Evolutionary conservation across 805 yeast genomes (phyloP), one percentile per base, ranked within the genome.

Genomic region (Suhomyces canberraensis): DNA sequence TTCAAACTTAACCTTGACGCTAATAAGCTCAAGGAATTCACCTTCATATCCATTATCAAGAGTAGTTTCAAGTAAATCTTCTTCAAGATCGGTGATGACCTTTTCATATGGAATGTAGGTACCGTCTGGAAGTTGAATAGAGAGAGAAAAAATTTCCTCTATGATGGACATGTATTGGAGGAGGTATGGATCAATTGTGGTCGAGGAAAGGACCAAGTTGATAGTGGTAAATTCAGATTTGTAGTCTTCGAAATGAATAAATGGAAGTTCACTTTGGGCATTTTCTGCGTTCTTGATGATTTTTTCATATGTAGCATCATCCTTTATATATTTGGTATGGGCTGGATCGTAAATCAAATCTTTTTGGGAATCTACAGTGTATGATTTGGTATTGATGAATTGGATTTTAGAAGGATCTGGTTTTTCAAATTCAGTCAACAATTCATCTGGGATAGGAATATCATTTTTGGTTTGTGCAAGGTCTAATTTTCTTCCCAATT

Each of bases 161-260:
- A 90, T 54, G 8, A 75, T 56, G 15, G 80, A 78, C 44, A 86
- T 67, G 40, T 83, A 81, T 2, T 85, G 83, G 36, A 89, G 64
- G 11, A 81, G 62, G 2, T 62, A 52, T 17, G 71, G 64, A 34
- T 75, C 81, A 16, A 78, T 66, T 31, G 50, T 69, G 29, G 64
- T 71, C 1, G 86, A 76, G 8, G 81, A 75, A 52, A 85, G 56
- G 25, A 81, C 57, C 25, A 87, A 54, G 40, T 79, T 76, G 15
- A 89, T 69, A 11, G 84, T 78, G 24, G 86, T 76, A 54, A 91
- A 93, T 50, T 84, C 81, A 1, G 96, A 85, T 37, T 80, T 75
- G 52, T 77, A 82, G 45, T 82, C 77, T 58, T 93, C 97, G 48
- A 84, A 73, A 53, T 88, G 93, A 35, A 90, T 55, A 43, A 78